Evolutionary conservation across 331 rosid genomes (phyloP).

Genomic region (Erythrophleum ivorense): DNA sequence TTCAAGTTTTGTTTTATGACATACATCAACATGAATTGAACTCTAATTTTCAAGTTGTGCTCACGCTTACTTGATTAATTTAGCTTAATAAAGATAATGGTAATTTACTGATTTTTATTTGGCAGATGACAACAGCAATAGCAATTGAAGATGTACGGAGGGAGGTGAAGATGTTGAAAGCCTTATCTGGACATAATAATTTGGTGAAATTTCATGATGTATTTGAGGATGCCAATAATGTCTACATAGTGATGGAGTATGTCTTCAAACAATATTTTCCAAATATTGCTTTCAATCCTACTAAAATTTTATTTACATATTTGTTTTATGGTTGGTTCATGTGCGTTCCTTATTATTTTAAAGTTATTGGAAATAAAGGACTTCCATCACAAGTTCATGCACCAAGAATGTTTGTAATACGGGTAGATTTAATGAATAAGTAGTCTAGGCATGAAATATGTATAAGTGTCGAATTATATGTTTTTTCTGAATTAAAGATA

Average conservation of each 20-base stretch:
- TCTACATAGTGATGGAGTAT: conserved; percentile 98
- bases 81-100: conserved; percentile 25
- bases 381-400: background rate
- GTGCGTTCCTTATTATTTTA: background rate
- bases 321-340: conserved; percentile 11
- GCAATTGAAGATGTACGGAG: conserved; percentile 94
- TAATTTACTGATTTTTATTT: conserved; percentile 40
- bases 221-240: conserved; percentile 83
- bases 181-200: conserved; percentile 86
- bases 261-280: conserved; percentile 40
- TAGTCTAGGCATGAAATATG: background rate
- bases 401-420: conserved; percentile 1
- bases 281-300: conserved; percentile 13
- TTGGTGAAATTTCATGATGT: conserved; percentile 87
- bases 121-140: conserved; percentile 94
- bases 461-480: conserved; percentile 29
- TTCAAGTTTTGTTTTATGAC: conserved; percentile 9
- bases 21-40: conserved; percentile 17
- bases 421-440: conserved; percentile 15
- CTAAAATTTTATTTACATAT: conserved; percentile 4
- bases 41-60: conserved; percentile 9
- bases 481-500: conserved; percentile 34
- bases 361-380: background rate
- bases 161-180: conserved; percentile 96
- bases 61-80: conserved; percentile 18